A percentile compares a stretch with the other conserved stretches of the same genome.
These are phyloP conservation scores for Emmonsiellopsis sp. DNA, from an alignment of 2,329 filamentous ascomycete genomes.

Conservation along the genomic window DNA sequence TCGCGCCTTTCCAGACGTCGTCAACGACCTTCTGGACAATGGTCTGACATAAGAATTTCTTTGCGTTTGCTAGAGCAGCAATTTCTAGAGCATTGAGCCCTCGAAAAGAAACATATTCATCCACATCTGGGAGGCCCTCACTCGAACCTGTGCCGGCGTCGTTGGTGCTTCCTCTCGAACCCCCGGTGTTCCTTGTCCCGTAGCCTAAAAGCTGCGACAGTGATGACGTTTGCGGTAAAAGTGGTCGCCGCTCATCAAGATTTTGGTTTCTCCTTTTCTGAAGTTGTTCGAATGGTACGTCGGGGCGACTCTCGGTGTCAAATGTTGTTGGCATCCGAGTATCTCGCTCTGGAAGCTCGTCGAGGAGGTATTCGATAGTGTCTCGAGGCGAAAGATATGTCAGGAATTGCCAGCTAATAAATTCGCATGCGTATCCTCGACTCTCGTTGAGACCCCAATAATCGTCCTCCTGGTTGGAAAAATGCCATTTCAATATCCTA, in stretches of 20 bases:
- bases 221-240: neutral
- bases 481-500: constrained; percentile 51
- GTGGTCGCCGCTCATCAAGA: neutral
- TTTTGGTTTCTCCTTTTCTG: neutral
- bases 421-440: constrained; percentile 50
- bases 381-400: constrained; percentile 48
- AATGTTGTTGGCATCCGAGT: neutral
- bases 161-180: constrained; percentile 14
- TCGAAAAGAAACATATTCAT: constrained; percentile 56
- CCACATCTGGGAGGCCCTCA: constrained; percentile 5
- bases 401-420: constrained; percentile 54
- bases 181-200: neutral
- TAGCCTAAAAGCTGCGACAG: neutral
- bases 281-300: neutral
- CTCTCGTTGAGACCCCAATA: constrained; percentile 49
- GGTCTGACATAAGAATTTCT: constrained; percentile 73
- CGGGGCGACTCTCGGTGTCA: neutral
- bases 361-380: constrained; percentile 48
- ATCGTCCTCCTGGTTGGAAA: constrained; percentile 41
- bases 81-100: constrained; percentile 82
- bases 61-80: constrained; percentile 69
- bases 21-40: constrained; percentile 76
- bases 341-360: constrained; percentile 34
- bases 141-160: neutral
- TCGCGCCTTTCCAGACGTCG: constrained; percentile 77